A percentile compares a stretch with the other conserved stretches of the same genome.
Conservation (phyloP, 2,329 filamentous ascomycete genomes). For the Nemania sp. region DNA sequence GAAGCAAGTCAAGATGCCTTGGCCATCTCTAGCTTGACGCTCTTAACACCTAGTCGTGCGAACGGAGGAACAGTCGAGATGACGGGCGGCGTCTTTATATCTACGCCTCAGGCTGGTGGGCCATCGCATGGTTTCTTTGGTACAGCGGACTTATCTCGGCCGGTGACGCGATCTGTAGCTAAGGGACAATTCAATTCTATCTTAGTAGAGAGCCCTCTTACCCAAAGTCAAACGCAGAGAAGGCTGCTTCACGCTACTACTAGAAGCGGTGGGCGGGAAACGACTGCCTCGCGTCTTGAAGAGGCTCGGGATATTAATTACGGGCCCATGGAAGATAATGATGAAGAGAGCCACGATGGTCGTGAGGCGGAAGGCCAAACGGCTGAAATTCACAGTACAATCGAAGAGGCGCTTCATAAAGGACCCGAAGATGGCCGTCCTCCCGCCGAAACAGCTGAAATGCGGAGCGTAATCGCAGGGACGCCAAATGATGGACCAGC, state of each 20-base stretch:
- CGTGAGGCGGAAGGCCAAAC: conserved; percentile 1
- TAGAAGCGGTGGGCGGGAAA: conserved; percentile 4
- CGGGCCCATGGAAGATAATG: conserved; percentile 13
- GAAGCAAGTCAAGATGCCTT: background rate
- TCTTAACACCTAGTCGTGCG: background rate
- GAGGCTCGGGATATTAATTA: conserved; percentile 40
- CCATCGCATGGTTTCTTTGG: conserved; percentile 16
- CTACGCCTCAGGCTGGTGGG: conserved; percentile 28
- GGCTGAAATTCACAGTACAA: conserved; percentile 8
- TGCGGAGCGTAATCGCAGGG: too few relatives aligned
- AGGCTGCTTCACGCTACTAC: conserved; percentile 33
- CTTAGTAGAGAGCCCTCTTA: conserved; percentile 17
- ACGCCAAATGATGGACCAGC: too few relatives aligned
- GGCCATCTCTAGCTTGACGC: background rate
- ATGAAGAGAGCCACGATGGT: conserved; percentile 1
- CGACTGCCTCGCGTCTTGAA: conserved; percentile 39
- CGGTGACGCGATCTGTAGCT: conserved; percentile 26
- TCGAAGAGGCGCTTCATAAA: background rate
- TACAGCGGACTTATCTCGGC: conserved; percentile 21
- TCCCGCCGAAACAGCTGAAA: too few relatives aligned
- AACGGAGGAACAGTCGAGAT: conserved; percentile 4
- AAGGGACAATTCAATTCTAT: conserved; percentile 32
- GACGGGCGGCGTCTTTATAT: conserved; percentile 13
- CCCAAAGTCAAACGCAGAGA: conserved; percentile 28
- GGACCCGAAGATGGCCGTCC: conserved; percentile 13